Base-by-base conservation (phyloP, 2,329 filamentous ascomycete genomes). In the Ophiostoma quercus region DNA sequence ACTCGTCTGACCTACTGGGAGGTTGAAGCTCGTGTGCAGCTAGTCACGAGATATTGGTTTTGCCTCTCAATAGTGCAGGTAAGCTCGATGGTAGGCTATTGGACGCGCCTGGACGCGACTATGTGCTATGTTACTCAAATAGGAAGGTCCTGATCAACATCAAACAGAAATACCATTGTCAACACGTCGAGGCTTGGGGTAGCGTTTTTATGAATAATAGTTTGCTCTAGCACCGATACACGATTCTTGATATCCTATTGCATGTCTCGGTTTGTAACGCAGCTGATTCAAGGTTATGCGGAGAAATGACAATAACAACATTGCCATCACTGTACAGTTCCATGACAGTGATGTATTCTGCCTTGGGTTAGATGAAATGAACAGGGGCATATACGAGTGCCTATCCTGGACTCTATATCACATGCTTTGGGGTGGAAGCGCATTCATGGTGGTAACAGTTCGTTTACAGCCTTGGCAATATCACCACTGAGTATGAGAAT, bases 121-220 rank as follows among this genome's bases (percentile, higher is more conserved):
- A 22, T 32, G 32, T 43, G 43, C 41, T 16, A n/a, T 67, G 29
- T 66, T 66, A 37, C 71, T 60, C n/a, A 67, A 69, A 72, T 22
- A 71, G 71, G 71, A 68, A 72, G 71, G 69, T 71, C 39, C 51
- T 22, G 51, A 22, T 57, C 11, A 9, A 57, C 29, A 65, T 43
- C 51, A 25, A 25, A 57, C 51, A 62, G 19, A 62, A 25, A 62
- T 62, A 62, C 57, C 57, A 9, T 29, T 12, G 57, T 11, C 57
- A 57, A 9, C 51, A 57, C n/a, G 51, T 25, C 57, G 34, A 19
- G 29, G 29, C 2, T 14, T 34, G 29, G 29, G 43, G 25, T 34
- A 37, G 16, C 2, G 57, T 70, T 34, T 22, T 4, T 71, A 32
- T 68, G 69, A 68, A 66, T 71, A 71, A 68, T 68, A 62, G 47